phyloP scores from a whole-genome alignment of 352 stramenopile genomes.

The Phytophthora fragariae region DNA sequence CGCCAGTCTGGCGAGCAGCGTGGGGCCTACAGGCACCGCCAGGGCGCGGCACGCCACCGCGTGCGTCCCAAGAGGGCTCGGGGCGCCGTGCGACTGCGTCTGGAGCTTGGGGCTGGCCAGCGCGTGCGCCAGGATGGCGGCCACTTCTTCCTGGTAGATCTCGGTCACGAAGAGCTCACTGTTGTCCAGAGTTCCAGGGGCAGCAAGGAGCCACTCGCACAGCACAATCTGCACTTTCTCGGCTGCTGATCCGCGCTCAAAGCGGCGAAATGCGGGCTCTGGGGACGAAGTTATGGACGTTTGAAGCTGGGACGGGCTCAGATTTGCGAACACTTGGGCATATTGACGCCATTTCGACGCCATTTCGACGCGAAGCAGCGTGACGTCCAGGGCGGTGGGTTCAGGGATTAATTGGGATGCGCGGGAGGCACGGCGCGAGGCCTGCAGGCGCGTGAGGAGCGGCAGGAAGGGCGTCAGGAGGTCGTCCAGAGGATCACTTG shows the following conservation, averaged over 20 bases:
- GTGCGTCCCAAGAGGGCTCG: slow-evolving; percentile 16
- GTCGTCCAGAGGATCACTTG: slow-evolving; percentile 22
- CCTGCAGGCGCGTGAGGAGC: slow-evolving; percentile 57
- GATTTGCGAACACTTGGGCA: slow-evolving; percentile 37
- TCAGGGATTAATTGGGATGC: not conserved
- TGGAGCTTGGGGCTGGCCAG: slow-evolving; percentile 48
- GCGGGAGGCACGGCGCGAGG: slow-evolving; percentile 23
- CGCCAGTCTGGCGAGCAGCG: slow-evolving; percentile 52
- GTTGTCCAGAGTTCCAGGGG: slow-evolving; percentile 22
- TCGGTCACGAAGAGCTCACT: slow-evolving; percentile 63
- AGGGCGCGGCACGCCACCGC: slow-evolving; percentile 34
- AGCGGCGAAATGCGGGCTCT: slow-evolving; percentile 51
- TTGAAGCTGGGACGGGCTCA: slow-evolving; percentile 44
- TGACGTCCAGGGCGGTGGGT: slow-evolving; percentile 24
- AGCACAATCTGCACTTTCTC: slow-evolving; percentile 53
- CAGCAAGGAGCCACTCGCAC: slow-evolving; percentile 37
- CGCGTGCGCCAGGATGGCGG: slow-evolving; percentile 53
- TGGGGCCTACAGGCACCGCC: slow-evolving; percentile 46
- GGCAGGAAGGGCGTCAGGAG: slow-evolving; percentile 56
- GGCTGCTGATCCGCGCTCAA: slow-evolving; percentile 47
- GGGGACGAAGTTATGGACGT: not conserved
- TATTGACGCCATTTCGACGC: slow-evolving; percentile 58
- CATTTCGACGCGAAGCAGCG: slow-evolving; percentile 47
- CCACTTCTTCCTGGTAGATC: slow-evolving; percentile 69
- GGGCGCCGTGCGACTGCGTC: slow-evolving; percentile 20